Conservation (phyloP, 805 yeast genomes). For the Candida montana region DNA sequence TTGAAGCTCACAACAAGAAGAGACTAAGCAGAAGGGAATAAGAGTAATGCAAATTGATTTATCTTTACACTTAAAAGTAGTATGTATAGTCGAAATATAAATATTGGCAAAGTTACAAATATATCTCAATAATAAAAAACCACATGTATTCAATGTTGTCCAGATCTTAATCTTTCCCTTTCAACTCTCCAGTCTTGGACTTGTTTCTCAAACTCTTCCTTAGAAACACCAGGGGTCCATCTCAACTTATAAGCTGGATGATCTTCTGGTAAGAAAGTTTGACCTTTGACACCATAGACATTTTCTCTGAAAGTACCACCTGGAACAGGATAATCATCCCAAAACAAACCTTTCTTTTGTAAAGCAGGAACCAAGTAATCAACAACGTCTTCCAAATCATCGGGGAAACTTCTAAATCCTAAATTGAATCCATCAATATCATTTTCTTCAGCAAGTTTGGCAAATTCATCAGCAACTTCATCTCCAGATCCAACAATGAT, state of each 20-base stretch:
- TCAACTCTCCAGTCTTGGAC: no score
- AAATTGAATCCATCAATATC: constrained; percentile 40
- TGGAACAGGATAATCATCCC: constrained; percentile 32
- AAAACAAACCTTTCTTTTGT: constrained; percentile 28
- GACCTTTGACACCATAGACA: constrained; percentile 20
- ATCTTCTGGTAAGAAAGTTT: constrained; percentile 12
- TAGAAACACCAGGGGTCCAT: constrained; percentile 21
- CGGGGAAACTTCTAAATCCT: constrained; percentile 29
- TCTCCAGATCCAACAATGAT: constrained; percentile 30
- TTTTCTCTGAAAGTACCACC: constrained; percentile 32
- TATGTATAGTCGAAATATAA: no score
- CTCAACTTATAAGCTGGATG: constrained; percentile 15
- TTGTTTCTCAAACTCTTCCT: constrained; percentile 23
- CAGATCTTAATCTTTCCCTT: no score
- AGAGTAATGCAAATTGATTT: no score
- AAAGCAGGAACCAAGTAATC: constrained; percentile 33
- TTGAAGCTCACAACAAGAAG: no score
- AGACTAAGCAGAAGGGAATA: no score
- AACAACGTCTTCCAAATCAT: constrained; percentile 33
- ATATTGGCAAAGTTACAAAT: no score
- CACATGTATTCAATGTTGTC: no score
- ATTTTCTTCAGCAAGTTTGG: constrained; percentile 31
- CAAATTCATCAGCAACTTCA: constrained; percentile 35
- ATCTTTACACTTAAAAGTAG: no score
- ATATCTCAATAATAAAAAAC: no score